Base-by-base conservation (phyloP, 352 stramenopile genomes). In the Phytophthora crassamura region DNA sequence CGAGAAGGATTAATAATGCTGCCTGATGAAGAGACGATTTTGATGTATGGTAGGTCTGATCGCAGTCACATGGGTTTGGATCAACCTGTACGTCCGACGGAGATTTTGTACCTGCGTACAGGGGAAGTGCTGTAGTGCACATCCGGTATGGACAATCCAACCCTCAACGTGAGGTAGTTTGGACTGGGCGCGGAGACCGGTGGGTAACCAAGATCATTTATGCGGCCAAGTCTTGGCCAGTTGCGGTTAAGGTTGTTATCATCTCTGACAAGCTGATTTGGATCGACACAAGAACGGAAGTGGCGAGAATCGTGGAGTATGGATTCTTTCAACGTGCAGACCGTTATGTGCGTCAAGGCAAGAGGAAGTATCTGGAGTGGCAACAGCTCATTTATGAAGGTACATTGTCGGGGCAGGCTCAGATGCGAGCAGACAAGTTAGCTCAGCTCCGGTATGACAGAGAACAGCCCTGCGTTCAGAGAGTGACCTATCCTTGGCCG, bases 241-340 rank as follows among this genome's bases (percentile, higher is more conserved):
- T 41, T 11, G 36, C 51, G 9, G 39, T 59, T 15, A 48, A 32
- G 32, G 51, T 59, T 14, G 51, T 59, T 5, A 49, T 50, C 25
- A 36, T 59, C 15, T 59, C 51, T 18, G 20, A 34, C 25, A 28
- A 42, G 9, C 11, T 7, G 8, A 12, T 28, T 3, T 48, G 22
- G 36, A 59, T 48, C 14, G 51, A 59, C 15, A 11, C 38, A 3
- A 15, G 9, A 9, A 49, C 38, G 1, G 14, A 11, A 4, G 22
- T 59, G 10, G 51, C 51, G 1, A 39, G 51, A 30, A 30, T 49
- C 10, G 51, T 59, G 12, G 38, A 59, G 22, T 49, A 47, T 49
- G 39, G 39, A n/a, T 33, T 1, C 14, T 41, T 48, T 6, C 51
- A 38, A 4, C 5, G 8, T 9, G 39, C 6, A 32, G 20, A 25